phyloP scores from a whole-genome alignment of 352 stramenopile genomes.

The Pilasporangium apinafurcum region DNA sequence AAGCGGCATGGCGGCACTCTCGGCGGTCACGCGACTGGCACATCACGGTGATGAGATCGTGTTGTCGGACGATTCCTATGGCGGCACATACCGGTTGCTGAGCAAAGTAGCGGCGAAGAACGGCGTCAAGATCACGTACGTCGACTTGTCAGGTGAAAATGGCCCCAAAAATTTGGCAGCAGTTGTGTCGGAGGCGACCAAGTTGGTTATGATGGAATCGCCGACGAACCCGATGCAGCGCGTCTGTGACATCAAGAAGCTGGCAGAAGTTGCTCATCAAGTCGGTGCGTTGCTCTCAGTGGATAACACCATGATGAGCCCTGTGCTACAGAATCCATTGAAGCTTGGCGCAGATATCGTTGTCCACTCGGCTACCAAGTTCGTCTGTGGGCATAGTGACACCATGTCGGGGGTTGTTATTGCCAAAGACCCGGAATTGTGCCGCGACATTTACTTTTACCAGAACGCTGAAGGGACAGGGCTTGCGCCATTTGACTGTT shows the following conservation, averaged over 20 bases:
- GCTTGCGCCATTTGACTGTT: constrained; percentile 88
- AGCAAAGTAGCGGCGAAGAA: constrained; percentile 84
- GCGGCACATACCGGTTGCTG: constrained; percentile 92
- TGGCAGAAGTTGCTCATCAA: constrained; percentile 77
- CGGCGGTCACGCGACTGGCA: constrained; percentile 88
- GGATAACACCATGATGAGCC: constrained; percentile 96
- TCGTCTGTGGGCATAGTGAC: constrained; percentile 96
- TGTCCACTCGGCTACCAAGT: constrained; percentile 97
- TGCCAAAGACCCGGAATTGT: constrained; percentile 73
- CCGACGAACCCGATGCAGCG: constrained; percentile 96
- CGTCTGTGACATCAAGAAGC: constrained; percentile 89
- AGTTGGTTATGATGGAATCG: constrained; percentile 96
- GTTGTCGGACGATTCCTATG: constrained; percentile 94
- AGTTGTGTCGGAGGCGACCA: constrained; percentile 70
- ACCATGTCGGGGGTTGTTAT: constrained; percentile 93
- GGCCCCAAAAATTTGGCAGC: constrained; percentile 57
- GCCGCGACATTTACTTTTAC: constrained; percentile 85
- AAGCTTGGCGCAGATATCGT: constrained; percentile 93
- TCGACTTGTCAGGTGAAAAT: constrained; percentile 70
- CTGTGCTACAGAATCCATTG: constrained; percentile 94
- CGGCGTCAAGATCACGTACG: constrained; percentile 73
- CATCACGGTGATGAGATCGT: constrained; percentile 90
- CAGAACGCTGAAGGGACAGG: constrained; percentile 89
- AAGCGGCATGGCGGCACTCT: constrained; percentile 95
- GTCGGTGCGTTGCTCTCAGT: constrained; percentile 84